phyloP scores from a whole-genome alignment of 345 rosid species.

The Kandelia obovata region DNA sequence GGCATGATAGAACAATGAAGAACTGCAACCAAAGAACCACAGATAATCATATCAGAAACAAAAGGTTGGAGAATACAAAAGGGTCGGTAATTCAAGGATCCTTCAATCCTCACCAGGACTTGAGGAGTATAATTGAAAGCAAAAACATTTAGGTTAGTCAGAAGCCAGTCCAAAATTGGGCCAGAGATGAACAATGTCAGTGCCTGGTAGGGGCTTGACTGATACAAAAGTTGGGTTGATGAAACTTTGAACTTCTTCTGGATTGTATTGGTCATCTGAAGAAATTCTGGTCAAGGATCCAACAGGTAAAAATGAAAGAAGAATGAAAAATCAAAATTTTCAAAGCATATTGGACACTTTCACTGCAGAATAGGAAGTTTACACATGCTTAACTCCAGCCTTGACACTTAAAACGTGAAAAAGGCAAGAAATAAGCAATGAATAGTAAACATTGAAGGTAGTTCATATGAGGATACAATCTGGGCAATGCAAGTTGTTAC shows the following conservation, averaged over 20 bases:
- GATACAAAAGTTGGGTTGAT: slow-evolving; percentile 96
- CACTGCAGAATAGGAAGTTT: neutral
- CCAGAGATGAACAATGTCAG: slow-evolving; percentile 82
- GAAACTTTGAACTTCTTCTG: slow-evolving; percentile 99
- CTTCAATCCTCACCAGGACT: slow-evolving; percentile 73
- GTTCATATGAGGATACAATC: slow-evolving; percentile 75
- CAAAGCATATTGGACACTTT: neutral
- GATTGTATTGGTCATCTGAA: slow-evolving; percentile 98
- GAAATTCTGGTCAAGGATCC: slow-evolving; percentile 45
- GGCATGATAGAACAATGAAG: slow-evolving; percentile 96
- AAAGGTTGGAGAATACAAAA: neutral
- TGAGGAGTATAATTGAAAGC: slow-evolving; percentile 96
- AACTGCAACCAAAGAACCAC: slow-evolving; percentile 58
- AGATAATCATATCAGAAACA: slow-evolving; percentile 11
- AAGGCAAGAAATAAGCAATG: slow-evolving; percentile 5
- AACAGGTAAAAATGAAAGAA: slow-evolving; percentile 2
- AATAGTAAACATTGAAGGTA: slow-evolving; percentile 13
- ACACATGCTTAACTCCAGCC: neutral
- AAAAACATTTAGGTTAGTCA: slow-evolving; percentile 88
- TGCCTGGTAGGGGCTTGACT: slow-evolving; percentile 98
- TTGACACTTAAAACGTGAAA: slow-evolving; percentile 4
- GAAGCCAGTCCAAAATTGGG: slow-evolving; percentile 93
- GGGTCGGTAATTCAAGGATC: neutral
- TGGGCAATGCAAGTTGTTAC: slow-evolving; percentile 96
- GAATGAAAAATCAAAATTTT: neutral